A percentile compares a stretch with the other conserved stretches of the same genome.
These are phyloP conservation scores for Saccharomycopsis synnaedendra DNA, from an alignment of 805 yeast genomes.

Conservation along the genomic window DNA sequence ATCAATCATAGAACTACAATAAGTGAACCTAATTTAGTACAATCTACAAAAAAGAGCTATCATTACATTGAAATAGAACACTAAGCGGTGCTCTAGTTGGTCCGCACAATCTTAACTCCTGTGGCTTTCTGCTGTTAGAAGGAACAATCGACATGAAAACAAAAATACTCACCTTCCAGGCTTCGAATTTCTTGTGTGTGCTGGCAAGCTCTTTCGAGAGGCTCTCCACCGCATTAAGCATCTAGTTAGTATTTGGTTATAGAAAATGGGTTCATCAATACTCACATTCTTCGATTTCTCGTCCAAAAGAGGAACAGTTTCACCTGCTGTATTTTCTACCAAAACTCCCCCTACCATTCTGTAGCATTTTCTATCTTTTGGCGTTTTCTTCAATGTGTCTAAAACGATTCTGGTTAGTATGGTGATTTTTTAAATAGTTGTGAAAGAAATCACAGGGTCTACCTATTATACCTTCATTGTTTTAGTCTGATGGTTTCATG, in stretches of 20 bases:
- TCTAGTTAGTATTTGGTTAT: slow-evolving; percentile 11
- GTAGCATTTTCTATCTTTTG: slow-evolving; percentile 62
- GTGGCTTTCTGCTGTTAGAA: slow-evolving; percentile 19
- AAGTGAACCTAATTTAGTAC: too few relatives aligned
- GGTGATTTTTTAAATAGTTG: slow-evolving; percentile 21
- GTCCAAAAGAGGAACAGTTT: slow-evolving; percentile 52
- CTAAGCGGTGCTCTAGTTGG: slow-evolving; percentile 3
- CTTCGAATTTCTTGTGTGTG: slow-evolving; percentile 28
- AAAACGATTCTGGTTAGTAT: slow-evolving; percentile 37
- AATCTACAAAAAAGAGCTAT: too few relatives aligned
- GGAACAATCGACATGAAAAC: too few relatives aligned
- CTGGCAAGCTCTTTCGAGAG: slow-evolving; percentile 25
- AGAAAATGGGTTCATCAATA: not conserved
- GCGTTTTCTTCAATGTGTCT: slow-evolving; percentile 40
- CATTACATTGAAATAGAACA: too few relatives aligned
- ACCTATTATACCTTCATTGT: too few relatives aligned
- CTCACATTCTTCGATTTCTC: slow-evolving; percentile 40
- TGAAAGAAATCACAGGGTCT: not conserved
- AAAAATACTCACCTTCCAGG: slow-evolving; percentile 27
- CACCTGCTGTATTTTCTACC: slow-evolving; percentile 72
- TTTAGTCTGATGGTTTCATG: too few relatives aligned
- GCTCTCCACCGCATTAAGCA: slow-evolving; percentile 24
- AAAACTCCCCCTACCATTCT: slow-evolving; percentile 92
- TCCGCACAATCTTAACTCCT: slow-evolving; percentile 16
- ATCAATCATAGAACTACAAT: too few relatives aligned